Base-by-base conservation (phyloP, 2,329 filamentous ascomycete species). In the Aspergillus udagawae region DNA sequence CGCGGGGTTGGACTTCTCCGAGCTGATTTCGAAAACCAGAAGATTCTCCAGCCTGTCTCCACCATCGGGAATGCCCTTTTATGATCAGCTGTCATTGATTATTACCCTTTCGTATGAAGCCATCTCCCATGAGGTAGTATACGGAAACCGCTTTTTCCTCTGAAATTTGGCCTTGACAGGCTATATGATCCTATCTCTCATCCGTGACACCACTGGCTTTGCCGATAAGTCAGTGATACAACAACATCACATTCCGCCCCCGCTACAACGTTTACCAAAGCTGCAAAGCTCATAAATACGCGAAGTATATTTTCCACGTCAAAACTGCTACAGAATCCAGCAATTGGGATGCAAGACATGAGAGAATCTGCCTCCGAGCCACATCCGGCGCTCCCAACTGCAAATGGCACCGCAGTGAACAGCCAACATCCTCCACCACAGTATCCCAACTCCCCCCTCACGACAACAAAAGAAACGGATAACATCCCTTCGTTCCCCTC, bases 391-490 rank as follows among this genome's bases (percentile, higher is more conserved):
- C 23, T 52, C 48, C 20, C 53, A 45, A 49, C 38, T 27, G 17
- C 53, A 35, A 59, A 59, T 54, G 51, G 59, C 48, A 29, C 28
- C 52, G n/a, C 41, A 28, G 25, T 47, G 44, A 47, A 49, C 35
- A 14, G 10, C 53, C 45, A 49, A 55, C 45, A n/a, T 20, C 60
- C 51, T 48, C 48, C 23, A 14, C 32, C 61, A 65, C 62, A 58
- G 60, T 61, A 59, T 45, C 20, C 32, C 35, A 32, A 32, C 27
- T 27, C 20, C 44, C 20, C 44, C 21, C 4, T 28, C 27, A 52
- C 41, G 49, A 49, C 38, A 54, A 52, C 41, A 53, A 53, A 44
- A 28, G 51, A 35, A 28, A 52, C 51, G 9, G 41, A 53, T 12
- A 45, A 48, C 14, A 41, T 32, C 17, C 51, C 51, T 49, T 45